Evolutionary conservation across 371 early-diverging fungal species (phyloP), one percentile per base, ranked within the genome.

Genomic region (Blakeslea trispora): DNA sequence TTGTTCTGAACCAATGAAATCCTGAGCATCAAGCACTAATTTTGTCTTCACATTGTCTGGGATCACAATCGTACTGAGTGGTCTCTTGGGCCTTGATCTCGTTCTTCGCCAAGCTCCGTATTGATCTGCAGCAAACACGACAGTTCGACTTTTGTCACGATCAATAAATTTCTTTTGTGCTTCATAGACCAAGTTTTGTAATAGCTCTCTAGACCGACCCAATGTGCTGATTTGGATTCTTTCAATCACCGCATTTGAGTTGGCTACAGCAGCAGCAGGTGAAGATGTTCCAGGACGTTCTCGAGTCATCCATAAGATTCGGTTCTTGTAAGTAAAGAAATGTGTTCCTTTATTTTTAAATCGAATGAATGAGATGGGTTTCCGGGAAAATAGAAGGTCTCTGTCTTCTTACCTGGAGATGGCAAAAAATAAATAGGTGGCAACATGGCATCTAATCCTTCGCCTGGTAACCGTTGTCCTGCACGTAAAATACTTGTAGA

Each of bases 21-120:
- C 83, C 45, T 80, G 58, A 6, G 94, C 91, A 55, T 96, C 97
- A 0, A 75, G 64, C 0, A 93, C 78, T n/a, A 96, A 78, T 24
- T 61, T 59, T 19, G 81, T 61, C 48, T 84, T 86, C n/a, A 84
- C 69, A 42, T 72, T 73, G 2, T 69, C 70, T 10, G 85, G 82
- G 47, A 90, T 78, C 0, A 90, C 86, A 57, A 90, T 86, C 0
- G 85, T 84, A 18, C 68, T 74, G 8, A 90, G 62, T 1, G 85
- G 85, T 50, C 87, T 75, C 21, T 75, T 76, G 0, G 81, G 82
- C 5, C 83, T 66, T 6, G 78, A 74, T 34, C 81, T 71, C 7
- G 79, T 73, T 22, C 77, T 61, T 40, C 77, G 56, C 89, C 89
- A 89, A 23, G 77, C 79, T 8, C 87, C 87, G 59, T 86, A 87